A percentile compares a stretch with the other conserved stretches of the same genome.
Evolutionary conservation across 2,329 filamentous ascomycete species (phyloP).

Genomic region (Zymoseptoria passerinii): DNA sequence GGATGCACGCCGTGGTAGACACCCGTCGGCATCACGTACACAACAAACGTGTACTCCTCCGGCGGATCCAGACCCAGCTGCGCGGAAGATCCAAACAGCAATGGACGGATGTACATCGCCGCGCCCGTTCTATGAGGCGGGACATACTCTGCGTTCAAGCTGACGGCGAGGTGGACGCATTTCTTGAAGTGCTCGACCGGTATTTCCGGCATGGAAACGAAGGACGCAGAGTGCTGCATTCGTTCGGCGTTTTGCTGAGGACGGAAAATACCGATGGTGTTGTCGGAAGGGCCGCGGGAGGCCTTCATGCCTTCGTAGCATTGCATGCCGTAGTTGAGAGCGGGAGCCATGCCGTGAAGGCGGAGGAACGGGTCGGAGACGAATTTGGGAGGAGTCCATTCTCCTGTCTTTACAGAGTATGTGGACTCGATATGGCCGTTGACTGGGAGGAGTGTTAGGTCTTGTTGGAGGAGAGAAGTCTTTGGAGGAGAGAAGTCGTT

Average conservation of each 20-base stretch:
- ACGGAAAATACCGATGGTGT: slow-evolving; percentile 75
- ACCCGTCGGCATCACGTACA: slow-evolving; percentile 84
- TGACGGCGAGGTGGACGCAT: slow-evolving; percentile 71
- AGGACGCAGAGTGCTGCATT: slow-evolving; percentile 75
- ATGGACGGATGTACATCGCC: slow-evolving; percentile 84
- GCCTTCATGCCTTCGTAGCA: slow-evolving; percentile 98
- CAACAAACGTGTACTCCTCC: slow-evolving; percentile 84
- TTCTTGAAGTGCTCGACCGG: slow-evolving; percentile 68
- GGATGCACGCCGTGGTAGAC: slow-evolving; percentile 88
- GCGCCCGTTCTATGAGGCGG: slow-evolving; percentile 83
- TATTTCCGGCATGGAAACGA: slow-evolving; percentile 73
- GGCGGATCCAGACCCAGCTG: slow-evolving; percentile 81
- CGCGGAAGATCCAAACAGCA: slow-evolving; percentile 78
- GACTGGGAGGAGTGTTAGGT: slow-evolving; percentile 45
- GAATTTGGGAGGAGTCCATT: slow-evolving; percentile 73
- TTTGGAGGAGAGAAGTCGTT: background rate
- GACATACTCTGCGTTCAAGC: slow-evolving; percentile 81
- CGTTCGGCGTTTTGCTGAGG: slow-evolving; percentile 75
- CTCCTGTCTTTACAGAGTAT: slow-evolving; percentile 63
- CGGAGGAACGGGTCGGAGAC: slow-evolving; percentile 75
- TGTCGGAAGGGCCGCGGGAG: slow-evolving; percentile 67
- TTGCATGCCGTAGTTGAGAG: slow-evolving; percentile 94
- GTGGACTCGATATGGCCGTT: slow-evolving; percentile 90
- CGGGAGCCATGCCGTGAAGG: slow-evolving; percentile 91
- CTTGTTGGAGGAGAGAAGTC: background rate